Evolutionary conservation across 306 rosid species (phyloP), one percentile per base, ranked within the genome.

Genomic region (Cyamopsis tetragonoloba): DNA sequence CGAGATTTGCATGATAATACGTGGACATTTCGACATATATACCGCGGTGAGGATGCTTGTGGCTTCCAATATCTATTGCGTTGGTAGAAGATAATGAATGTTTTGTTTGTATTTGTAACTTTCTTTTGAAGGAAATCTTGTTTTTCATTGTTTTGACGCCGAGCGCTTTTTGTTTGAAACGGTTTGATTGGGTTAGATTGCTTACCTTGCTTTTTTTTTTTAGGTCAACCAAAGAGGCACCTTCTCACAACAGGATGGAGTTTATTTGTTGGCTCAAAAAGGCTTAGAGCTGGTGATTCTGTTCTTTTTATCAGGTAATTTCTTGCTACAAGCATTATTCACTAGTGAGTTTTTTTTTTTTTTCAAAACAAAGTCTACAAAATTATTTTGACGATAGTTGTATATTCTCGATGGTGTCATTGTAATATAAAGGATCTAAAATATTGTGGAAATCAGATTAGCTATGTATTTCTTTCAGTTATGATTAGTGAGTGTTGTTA

Each of bases 181-280:
- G 37, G 10, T 9, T 7, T 10, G n/a, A 38, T 14, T 10, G 6
- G 54, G 54, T 12, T 18, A 28, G 4, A 62, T 37, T 67, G 7
- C 28, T 61, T 11, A 66, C 32, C 8, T 38, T 49, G 19, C 57
- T 38, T 24, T 24, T 61, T 38, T 0, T 18, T 30, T 68, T 46
- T 13, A 95, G 99, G 99, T 68, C 97, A 95, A 83, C 99, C 99
- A 0, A 95, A 91, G 81, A 77, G 99, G 62, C 99, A 95, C 72
- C 97, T 95, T 82, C 95, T 95, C 67, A 95, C 99, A 63, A 90
- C 99, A 7, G 99, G 99, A 27, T 95, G 97, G 97, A 92, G 96
- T 77, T 66, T 89, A 64, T 92, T 92, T 73, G 92, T 92, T 6
- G 89, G 95, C 34, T 83, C 95, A 54, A 92, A 89, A 82, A 84